A percentile compares a stretch with the other conserved stretches of the same genome.
phyloP scores from a whole-genome alignment of 768 basidiomycete genomes.

The Lactarius sp. region DNA sequence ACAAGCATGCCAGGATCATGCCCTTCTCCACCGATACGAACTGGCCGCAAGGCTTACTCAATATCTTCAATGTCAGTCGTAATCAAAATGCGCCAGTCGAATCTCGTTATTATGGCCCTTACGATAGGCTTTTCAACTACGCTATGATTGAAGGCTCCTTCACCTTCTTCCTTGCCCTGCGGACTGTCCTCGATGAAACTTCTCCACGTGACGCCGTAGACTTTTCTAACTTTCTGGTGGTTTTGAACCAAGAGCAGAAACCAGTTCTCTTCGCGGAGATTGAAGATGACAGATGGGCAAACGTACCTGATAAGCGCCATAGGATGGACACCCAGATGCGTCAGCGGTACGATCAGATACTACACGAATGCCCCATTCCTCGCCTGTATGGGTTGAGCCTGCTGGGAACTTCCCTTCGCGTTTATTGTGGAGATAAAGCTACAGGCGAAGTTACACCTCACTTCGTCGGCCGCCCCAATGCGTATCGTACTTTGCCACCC shows the following conservation, averaged over 20 bases:
- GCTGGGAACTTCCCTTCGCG: conserved; percentile 1
- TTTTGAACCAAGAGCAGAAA: neutral
- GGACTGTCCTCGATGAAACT: neutral
- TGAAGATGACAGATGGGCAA: neutral
- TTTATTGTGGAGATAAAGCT: conserved; percentile 1
- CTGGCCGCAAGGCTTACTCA: conserved; percentile 1
- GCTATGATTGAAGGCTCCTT: neutral
- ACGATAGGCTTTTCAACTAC: conserved; percentile 4
- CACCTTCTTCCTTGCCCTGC: neutral
- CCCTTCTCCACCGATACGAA: conserved; percentile 4
- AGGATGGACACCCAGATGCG: neutral
- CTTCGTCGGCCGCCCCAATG: neutral
- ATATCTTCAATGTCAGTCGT: neutral
- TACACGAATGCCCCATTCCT: neutral
- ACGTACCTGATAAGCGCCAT: neutral
- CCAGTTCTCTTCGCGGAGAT: neutral
- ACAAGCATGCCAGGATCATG: conserved; percentile 2
- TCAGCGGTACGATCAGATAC: neutral
- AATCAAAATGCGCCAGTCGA: neutral
- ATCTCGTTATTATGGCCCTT: conserved; percentile 6
- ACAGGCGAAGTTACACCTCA: neutral
- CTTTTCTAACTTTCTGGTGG: neutral
- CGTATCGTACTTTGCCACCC: neutral
- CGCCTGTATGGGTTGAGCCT: conserved; percentile 8
- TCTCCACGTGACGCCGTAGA: neutral